Evolutionary conservation across 805 yeast genomes (phyloP).

Genomic region (Kurtzmaniella cleridarum): DNA sequence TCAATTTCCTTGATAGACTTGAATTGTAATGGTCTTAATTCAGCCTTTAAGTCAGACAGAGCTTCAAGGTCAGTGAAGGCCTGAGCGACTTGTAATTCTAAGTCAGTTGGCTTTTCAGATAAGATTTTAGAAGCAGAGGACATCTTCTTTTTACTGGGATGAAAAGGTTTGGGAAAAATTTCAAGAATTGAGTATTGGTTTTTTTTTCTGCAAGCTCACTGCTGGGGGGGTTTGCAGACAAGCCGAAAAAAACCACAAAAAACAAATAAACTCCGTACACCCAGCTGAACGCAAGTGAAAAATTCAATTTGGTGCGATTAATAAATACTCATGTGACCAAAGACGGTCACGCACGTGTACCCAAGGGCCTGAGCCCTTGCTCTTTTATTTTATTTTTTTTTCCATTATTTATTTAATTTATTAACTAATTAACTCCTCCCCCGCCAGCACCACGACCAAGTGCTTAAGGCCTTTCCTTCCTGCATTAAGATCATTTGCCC

Average conservation of each 20-base stretch:
- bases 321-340: too few relatives aligned
- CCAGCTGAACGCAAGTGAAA: not conserved
- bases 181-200: not conserved
- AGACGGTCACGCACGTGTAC: not conserved
- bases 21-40: slow-evolving; percentile 97
- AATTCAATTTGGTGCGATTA: too few relatives aligned
- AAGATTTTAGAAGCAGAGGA: slow-evolving; percentile 96
- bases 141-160: slow-evolving; percentile 45
- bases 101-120: slow-evolving; percentile 93
- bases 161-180: slow-evolving; percentile 3
- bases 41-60: slow-evolving; percentile 95
- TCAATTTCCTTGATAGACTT: slow-evolving; percentile 97
- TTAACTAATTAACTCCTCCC: too few relatives aligned
- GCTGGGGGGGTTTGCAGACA: not conserved
- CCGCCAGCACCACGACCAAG: too few relatives aligned
- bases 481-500: slow-evolving; percentile 2
- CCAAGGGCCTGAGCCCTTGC: slow-evolving; percentile 8
- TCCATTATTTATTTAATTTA: too few relatives aligned
- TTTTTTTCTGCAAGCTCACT: not conserved
- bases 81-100: slow-evolving; percentile 99
- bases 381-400: too few relatives aligned
- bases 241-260: not conserved
- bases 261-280: slow-evolving; percentile 1
- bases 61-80: slow-evolving; percentile 96
- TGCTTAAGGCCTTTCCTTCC: too few relatives aligned